These are phyloP conservation scores for Fraxinus excelsior DNA, from an alignment of 257 asterid genomes.

Conservation along the genomic window DNA sequence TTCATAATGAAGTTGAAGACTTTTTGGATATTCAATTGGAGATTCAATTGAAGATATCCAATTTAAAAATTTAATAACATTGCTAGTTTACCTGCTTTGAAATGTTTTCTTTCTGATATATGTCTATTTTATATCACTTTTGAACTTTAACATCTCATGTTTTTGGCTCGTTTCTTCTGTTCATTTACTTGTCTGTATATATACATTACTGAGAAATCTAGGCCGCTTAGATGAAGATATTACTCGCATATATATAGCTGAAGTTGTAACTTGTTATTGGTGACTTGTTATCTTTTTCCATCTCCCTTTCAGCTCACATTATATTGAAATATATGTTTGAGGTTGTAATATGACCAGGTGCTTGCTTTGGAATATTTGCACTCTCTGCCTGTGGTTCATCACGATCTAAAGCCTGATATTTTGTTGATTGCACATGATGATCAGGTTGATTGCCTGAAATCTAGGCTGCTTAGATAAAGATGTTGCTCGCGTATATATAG, in stretches of 20 bases:
- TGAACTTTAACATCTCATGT: conserved; percentile 30
- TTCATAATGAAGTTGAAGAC: too few relatives aligned
- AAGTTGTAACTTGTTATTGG: conserved; percentile 73
- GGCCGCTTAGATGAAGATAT: conserved; percentile 98
- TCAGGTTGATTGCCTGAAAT: too few relatives aligned
- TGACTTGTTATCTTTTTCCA: conserved; percentile 9
- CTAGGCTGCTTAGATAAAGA: conserved; percentile 97
- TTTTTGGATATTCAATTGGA: too few relatives aligned
- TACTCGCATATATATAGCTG: conserved; percentile 91
- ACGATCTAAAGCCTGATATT: conserved; percentile 98
- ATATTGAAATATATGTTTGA: not conserved
- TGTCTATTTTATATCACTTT: too few relatives aligned
- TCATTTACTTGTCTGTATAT: conserved; percentile 91
- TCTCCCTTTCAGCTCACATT: conserved; percentile 9
- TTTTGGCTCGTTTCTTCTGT: conserved; percentile 91
- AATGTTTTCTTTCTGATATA: too few relatives aligned
- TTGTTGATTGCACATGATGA: conserved; percentile 99
- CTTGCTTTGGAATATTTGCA: conserved; percentile 98
- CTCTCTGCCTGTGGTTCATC: conserved; percentile 92
- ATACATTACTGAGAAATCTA: conserved; percentile 87
- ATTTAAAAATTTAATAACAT: too few relatives aligned
- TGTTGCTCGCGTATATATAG: conserved; percentile 90
- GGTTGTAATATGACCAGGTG: conserved; percentile 51
- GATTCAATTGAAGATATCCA: too few relatives aligned
- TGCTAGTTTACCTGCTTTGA: too few relatives aligned